A percentile compares a stretch with the other conserved stretches of the same genome.
These are phyloP conservation scores for Leccinum boreale DNA, from an alignment of 768 basidiomycete genomes.

Conservation along the genomic window DNA sequence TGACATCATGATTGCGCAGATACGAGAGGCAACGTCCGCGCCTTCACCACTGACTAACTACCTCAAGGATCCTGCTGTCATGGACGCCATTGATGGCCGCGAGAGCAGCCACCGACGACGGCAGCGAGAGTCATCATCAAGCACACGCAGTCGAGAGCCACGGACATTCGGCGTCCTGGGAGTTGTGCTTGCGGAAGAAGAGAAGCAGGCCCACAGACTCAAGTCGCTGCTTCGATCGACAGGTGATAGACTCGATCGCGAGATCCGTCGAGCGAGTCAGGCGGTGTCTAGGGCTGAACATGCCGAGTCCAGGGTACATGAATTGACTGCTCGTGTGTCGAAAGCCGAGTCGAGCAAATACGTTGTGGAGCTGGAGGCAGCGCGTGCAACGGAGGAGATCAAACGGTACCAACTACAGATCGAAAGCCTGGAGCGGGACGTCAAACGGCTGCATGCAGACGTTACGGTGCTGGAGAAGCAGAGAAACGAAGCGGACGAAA, in stretches of 20 bases:
- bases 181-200: constrained; percentile 50
- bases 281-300: constrained; percentile 48
- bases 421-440: constrained; percentile 45
- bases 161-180: constrained; percentile 39
- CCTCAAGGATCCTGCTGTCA: constrained; percentile 42
- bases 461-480: constrained; percentile 35
- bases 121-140: constrained; percentile 32
- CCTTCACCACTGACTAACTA: constrained; percentile 44
- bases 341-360: constrained; percentile 42
- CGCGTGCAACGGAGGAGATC: constrained; percentile 44
- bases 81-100: constrained; percentile 32
- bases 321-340: constrained; percentile 36
- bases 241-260: constrained; percentile 53
- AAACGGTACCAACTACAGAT: constrained; percentile 46
- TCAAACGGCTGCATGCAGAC: constrained; percentile 33
- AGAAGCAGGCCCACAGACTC: constrained; percentile 52
- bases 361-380: constrained; percentile 36
- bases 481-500: constrained; percentile 41
- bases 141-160: constrained; percentile 39
- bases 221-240: constrained; percentile 51
- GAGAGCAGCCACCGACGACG: constrained; percentile 31
- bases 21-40: constrained; percentile 43
- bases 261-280: constrained; percentile 52
- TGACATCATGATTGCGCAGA: constrained; percentile 35
- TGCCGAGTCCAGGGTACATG: constrained; percentile 47